Conservation (phyloP, 1,284 basidiomycete species). For the Apiotrichum akiyoshidainum region DNA sequence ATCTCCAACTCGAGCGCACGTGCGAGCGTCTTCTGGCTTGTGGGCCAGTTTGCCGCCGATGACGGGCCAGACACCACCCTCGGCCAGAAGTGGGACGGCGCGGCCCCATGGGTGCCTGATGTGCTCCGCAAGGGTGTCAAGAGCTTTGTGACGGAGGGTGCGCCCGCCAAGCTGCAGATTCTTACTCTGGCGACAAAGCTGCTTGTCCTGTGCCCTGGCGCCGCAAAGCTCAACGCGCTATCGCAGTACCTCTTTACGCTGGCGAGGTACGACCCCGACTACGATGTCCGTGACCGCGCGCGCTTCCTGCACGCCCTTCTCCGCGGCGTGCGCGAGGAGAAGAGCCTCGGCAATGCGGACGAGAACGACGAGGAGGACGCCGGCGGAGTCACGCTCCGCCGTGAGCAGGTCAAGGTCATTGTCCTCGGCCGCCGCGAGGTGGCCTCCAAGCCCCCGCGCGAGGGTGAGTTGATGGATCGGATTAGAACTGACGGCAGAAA, state of each 20-base stretch:
- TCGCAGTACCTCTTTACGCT: slow-evolving; percentile 71
- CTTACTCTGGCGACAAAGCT: slow-evolving; percentile 80
- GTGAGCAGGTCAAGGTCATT: slow-evolving; percentile 74
- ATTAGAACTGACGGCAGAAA: slow-evolving; percentile 9
- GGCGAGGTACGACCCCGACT: slow-evolving; percentile 81
- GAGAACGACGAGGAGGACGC: slow-evolving; percentile 53
- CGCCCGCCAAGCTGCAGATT: slow-evolving; percentile 67
- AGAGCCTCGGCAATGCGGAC: slow-evolving; percentile 9
- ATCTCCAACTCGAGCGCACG: slow-evolving; percentile 73
- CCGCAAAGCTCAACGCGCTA: slow-evolving; percentile 55
- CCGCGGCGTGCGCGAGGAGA: slow-evolving; percentile 52
- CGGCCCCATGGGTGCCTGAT: slow-evolving; percentile 75
- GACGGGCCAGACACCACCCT: slow-evolving; percentile 16
- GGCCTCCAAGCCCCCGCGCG: slow-evolving; percentile 39
- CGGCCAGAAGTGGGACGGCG: slow-evolving; percentile 51
- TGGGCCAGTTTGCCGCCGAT: slow-evolving; percentile 70
- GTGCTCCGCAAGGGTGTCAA: slow-evolving; percentile 72
- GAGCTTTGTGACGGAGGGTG: slow-evolving; percentile 65
- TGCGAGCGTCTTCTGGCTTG: slow-evolving; percentile 83
- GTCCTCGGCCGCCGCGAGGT: slow-evolving; percentile 67
- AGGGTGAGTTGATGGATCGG: slow-evolving; percentile 55
- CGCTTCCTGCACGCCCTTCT: slow-evolving; percentile 74
- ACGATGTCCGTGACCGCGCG: slow-evolving; percentile 82
- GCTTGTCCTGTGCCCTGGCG: slow-evolving; percentile 63
- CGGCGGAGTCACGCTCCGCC: slow-evolving; percentile 70